A percentile compares a stretch with the other conserved stretches of the same genome.
phyloP scores from a whole-genome alignment of 306 rosid species.

The Vigna radiata region DNA sequence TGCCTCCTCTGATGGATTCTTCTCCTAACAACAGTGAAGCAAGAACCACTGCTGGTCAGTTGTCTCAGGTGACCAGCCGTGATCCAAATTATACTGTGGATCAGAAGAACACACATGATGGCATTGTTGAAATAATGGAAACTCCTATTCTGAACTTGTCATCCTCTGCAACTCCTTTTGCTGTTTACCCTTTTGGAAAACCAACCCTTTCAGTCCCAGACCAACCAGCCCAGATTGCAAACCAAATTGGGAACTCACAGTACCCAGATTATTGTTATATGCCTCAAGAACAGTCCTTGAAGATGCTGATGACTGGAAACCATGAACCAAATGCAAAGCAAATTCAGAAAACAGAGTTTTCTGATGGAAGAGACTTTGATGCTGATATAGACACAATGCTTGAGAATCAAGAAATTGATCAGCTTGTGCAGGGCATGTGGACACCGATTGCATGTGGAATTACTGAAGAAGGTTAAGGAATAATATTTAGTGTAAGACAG shows the following conservation, averaged over 20 bases:
- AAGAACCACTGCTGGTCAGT: slow-evolving; percentile 39
- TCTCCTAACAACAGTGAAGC: slow-evolving; percentile 48
- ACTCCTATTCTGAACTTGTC: slow-evolving; percentile 18
- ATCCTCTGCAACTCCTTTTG: neutral
- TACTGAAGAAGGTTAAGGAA: slow-evolving; percentile 42
- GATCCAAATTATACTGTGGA: slow-evolving; percentile 51
- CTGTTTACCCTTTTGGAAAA: slow-evolving; percentile 23
- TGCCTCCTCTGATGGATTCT: slow-evolving; percentile 71
- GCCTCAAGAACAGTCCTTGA: slow-evolving; percentile 51
- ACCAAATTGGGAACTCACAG: slow-evolving; percentile 38
- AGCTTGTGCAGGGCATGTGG: slow-evolving; percentile 49
- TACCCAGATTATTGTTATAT: slow-evolving; percentile 19
- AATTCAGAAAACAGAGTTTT: slow-evolving; percentile 27
- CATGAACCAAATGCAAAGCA: slow-evolving; percentile 41
- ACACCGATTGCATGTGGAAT: slow-evolving; percentile 61
- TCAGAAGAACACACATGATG: slow-evolving; percentile 36
- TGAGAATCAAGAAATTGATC: slow-evolving; percentile 53
- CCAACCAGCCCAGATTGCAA: slow-evolving; percentile 34
- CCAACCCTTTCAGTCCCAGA: neutral
- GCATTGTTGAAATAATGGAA: slow-evolving; percentile 39
- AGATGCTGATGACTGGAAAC: slow-evolving; percentile 48
- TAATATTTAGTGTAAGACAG: neutral
- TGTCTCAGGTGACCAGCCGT: slow-evolving; percentile 70
- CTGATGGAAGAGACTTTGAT: slow-evolving; percentile 44
- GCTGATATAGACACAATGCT: slow-evolving; percentile 41